Percentiles rank a stretch among this genome's conserved stretches.
Conservation (phyloP, 306 rosid species). For the Cucumis sativus region DNA sequence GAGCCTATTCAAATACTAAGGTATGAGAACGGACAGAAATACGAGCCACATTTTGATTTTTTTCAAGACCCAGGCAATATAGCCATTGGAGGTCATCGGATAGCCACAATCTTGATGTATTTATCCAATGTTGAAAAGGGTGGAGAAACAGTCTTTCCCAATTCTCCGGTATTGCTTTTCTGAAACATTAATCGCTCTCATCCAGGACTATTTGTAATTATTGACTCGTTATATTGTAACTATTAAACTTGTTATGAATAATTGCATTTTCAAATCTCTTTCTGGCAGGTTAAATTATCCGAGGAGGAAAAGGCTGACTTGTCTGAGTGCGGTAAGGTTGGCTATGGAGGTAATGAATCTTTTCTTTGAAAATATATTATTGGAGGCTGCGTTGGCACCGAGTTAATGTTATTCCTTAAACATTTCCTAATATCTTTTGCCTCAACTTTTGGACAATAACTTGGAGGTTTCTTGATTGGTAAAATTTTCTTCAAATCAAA, state of each 20-base stretch:
- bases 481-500: background rate
- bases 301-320: slow-evolving; percentile 36
- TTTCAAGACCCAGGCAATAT: slow-evolving; percentile 81
- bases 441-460: background rate
- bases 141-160: slow-evolving; percentile 88
- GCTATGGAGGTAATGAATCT: slow-evolving; percentile 59
- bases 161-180: slow-evolving; percentile 37
- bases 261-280: background rate
- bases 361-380: background rate
- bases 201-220: background rate
- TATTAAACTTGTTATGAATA: background rate
- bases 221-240: background rate
- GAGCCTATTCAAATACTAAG: slow-evolving; percentile 79
- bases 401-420: background rate
- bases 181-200: background rate
- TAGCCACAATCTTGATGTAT: slow-evolving; percentile 92
- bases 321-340: slow-evolving; percentile 71
- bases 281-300: slow-evolving; percentile 30
- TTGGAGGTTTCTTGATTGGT: background rate
- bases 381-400: background rate
- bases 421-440: background rate
- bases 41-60: slow-evolving; percentile 81
- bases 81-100: slow-evolving; percentile 71
- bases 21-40: slow-evolving; percentile 79
- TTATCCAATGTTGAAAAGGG: slow-evolving; percentile 77